These are phyloP conservation scores for Houttuynia cordata DNA, from an alignment of 164 flowering plant genomes.

Conservation along the genomic window DNA sequence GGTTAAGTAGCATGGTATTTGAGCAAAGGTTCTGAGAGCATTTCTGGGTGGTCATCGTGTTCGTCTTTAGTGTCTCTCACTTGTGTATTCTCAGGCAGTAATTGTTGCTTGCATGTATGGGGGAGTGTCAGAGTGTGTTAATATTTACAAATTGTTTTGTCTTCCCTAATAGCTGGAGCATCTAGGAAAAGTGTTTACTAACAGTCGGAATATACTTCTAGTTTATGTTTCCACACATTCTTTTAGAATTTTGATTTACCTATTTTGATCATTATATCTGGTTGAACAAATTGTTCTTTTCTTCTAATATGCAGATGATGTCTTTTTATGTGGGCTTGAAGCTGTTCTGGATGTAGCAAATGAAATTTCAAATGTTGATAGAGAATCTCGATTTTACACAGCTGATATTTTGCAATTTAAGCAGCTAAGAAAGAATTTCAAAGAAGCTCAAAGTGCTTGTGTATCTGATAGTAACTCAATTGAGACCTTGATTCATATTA, in stretches of 20 bases:
- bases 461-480: conserved; percentile 17
- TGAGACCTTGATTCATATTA: conserved; percentile 23
- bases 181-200: too few relatives aligned
- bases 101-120: not conserved
- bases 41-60: too few relatives aligned
- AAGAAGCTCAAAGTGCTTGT: conserved; percentile 10
- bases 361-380: conserved; percentile 40
- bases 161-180: too few relatives aligned
- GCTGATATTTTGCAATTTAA: conserved; percentile 52
- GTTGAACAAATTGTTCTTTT: not conserved
- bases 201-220: too few relatives aligned
- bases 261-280: not conserved
- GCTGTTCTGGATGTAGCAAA: conserved; percentile 34
- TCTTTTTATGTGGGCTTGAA: conserved; percentile 29
- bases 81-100: too few relatives aligned
- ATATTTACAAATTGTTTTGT: too few relatives aligned
- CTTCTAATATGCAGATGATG: conserved; percentile 29
- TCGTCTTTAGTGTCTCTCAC: too few relatives aligned
- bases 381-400: conserved; percentile 35
- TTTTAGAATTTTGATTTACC: too few relatives aligned
- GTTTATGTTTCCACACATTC: too few relatives aligned
- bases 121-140: not conserved
- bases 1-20: too few relatives aligned
- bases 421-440: conserved; percentile 27
- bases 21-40: too few relatives aligned